phyloP scores from a whole-genome alignment of 805 yeast species.

The Ogataea naganishii region DNA sequence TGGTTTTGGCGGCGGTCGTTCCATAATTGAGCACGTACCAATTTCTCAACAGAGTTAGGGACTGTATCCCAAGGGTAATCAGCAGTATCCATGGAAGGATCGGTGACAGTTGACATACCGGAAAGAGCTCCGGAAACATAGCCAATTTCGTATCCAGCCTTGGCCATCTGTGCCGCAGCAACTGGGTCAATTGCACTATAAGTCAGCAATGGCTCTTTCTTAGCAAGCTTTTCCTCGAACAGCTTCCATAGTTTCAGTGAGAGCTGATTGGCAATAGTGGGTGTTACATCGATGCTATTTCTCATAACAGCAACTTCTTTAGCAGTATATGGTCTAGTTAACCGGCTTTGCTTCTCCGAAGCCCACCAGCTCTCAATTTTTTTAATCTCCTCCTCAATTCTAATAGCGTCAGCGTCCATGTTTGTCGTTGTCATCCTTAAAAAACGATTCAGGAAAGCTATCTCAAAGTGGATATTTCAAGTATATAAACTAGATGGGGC shows the following conservation, averaged over 20 bases:
- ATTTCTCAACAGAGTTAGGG: constrained; percentile 55
- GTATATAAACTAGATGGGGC: too few species aligned
- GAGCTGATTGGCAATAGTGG: constrained; percentile 45
- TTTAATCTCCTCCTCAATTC: constrained; percentile 8
- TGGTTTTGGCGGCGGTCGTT: constrained; percentile 37
- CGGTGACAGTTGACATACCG: constrained; percentile 50
- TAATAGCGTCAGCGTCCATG: constrained; percentile 8
- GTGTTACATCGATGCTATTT: constrained; percentile 35
- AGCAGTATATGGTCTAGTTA: constrained; percentile 44
- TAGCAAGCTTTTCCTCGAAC: constrained; percentile 30
- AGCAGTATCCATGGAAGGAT: constrained; percentile 60
- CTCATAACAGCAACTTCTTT: constrained; percentile 42
- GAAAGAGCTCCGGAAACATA: constrained; percentile 59
- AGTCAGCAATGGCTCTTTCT: constrained; percentile 43
- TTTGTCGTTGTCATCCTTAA: constrained; percentile 5
- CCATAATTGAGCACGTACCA: constrained; percentile 48
- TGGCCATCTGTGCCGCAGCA: constrained; percentile 50
- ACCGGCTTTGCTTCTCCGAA: constrained; percentile 34
- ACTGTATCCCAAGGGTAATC: constrained; percentile 65
- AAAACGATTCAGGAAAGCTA: too few species aligned
- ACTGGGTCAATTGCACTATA: constrained; percentile 57
- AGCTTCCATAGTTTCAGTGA: constrained; percentile 35
- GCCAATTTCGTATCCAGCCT: constrained; percentile 38
- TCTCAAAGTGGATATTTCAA: too few species aligned
- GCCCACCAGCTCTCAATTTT: constrained; percentile 43